phyloP scores from a whole-genome alignment of 2,329 filamentous ascomycete species.

The Trichoderma atroviride region DNA sequence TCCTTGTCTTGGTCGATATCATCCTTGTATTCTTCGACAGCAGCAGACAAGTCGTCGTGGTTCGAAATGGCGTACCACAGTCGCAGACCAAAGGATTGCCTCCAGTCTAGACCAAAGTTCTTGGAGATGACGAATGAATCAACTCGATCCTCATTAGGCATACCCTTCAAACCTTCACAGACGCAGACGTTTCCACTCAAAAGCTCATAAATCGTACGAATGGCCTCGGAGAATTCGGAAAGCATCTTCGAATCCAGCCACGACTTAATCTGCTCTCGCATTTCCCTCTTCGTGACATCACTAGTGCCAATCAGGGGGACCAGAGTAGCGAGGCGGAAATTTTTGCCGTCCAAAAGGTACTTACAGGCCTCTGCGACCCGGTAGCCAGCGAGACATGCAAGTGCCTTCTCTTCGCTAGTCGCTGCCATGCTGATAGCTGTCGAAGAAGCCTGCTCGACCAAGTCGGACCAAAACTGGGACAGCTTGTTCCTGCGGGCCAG shows the following conservation, averaged over 20 bases:
- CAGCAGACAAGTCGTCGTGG: conserved; percentile 69
- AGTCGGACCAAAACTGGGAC: conserved; percentile 65
- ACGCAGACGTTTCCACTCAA: conserved; percentile 84
- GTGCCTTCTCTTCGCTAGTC: conserved; percentile 78
- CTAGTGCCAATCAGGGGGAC: conserved; percentile 80
- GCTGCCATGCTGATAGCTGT: conserved; percentile 60
- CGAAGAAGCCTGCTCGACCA: conserved; percentile 64
- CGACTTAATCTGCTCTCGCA: conserved; percentile 76
- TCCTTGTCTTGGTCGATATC: conserved; percentile 75
- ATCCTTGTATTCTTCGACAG: conserved; percentile 71
- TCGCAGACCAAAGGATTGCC: conserved; percentile 86
- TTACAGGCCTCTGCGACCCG: conserved; percentile 82
- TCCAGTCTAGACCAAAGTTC: conserved; percentile 87
- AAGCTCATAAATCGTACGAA: conserved; percentile 87
- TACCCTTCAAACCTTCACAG: conserved; percentile 74
- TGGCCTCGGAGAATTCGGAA: conserved; percentile 81
- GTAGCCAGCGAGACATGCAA: conserved; percentile 77
- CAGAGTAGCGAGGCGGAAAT: conserved; percentile 83
- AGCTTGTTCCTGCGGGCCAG: conserved; percentile 63
- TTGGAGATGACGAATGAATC: conserved; percentile 80
- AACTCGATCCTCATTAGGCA: conserved; percentile 76
- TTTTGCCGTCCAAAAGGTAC: conserved; percentile 70
- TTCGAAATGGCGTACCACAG: conserved; percentile 82
- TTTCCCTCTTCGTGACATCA: conserved; percentile 68
- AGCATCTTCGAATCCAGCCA: conserved; percentile 84